These are phyloP conservation scores for Diplodia seriata DNA, from an alignment of 2,329 filamentous ascomycete species.

Conservation along the genomic window DNA sequence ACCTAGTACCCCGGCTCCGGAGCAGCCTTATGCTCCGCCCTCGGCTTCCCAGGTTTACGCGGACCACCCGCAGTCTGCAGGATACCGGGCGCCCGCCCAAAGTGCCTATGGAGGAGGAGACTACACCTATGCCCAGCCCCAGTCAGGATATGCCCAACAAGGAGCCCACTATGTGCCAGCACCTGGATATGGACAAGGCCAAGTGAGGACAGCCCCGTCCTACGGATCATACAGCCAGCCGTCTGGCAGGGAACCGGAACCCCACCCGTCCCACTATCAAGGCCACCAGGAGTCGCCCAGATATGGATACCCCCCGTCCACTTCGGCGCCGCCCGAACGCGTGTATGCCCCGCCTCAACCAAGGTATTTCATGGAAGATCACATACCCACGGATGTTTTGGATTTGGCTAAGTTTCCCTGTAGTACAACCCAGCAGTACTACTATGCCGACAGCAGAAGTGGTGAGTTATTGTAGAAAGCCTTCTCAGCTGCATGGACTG, in stretches of 20 bases:
- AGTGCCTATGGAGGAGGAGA: conserved; percentile 34
- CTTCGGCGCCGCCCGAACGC: conserved; percentile 35
- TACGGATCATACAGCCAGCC: conserved; percentile 43
- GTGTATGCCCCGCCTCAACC: conserved; percentile 35
- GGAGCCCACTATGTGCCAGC: conserved; percentile 40
- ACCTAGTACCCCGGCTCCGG: conserved; percentile 37
- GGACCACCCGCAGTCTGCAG: conserved; percentile 45
- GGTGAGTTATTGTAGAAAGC: conserved; percentile 23
- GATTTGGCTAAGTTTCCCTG: conserved; percentile 33
- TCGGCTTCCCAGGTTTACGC: conserved; percentile 39
- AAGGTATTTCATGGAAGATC: conserved; percentile 48
- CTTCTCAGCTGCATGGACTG: conserved; percentile 18
- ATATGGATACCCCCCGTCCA: conserved; percentile 38
- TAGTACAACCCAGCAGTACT: conserved; percentile 32
- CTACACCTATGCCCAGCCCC: conserved; percentile 43
- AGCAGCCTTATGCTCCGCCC: conserved; percentile 34
- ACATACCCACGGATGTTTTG: conserved; percentile 31
- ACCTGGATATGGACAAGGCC: conserved; percentile 38
- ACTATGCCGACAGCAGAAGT: conserved; percentile 33
- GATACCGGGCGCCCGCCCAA: conserved; percentile 36
- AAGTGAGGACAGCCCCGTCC: conserved; percentile 33
- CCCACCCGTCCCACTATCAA: conserved; percentile 25
- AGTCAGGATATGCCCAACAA: conserved; percentile 46
- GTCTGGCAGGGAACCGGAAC: conserved; percentile 38
- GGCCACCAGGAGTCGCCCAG: conserved; percentile 30